Evolutionary conservation across 352 stramenopile species (phyloP).

Genomic region (Phytophthora syringae): DNA sequence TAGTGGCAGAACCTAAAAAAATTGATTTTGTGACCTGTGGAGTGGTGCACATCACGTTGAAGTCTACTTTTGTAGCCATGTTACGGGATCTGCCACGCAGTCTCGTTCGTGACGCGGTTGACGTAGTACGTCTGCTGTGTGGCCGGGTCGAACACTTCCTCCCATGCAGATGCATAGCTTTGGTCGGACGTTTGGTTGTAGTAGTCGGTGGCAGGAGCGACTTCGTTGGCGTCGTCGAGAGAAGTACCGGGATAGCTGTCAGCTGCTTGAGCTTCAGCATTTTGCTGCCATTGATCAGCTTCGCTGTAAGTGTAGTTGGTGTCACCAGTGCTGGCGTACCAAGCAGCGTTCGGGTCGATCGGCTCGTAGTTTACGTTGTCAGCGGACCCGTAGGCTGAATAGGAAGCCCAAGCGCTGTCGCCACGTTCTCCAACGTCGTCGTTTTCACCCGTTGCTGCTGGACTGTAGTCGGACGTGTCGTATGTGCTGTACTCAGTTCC

Average conservation of each 20-base stretch:
- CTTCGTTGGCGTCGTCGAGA: conserved; percentile 21
- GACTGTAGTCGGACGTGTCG: conserved; percentile 26
- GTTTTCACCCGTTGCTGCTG: conserved; percentile 14
- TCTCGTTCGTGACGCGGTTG: conserved; percentile 68
- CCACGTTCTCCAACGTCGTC: conserved; percentile 6
- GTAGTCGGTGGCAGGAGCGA: conserved; percentile 1
- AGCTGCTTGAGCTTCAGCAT: neutral
- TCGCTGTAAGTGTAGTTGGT: neutral
- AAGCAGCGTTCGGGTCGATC: conserved; percentile 11
- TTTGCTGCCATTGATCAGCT: conserved; percentile 16
- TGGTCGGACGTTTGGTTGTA: conserved; percentile 3
- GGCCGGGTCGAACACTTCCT: conserved; percentile 70
- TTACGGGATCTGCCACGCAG: conserved; percentile 51
- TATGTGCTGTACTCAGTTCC: conserved; percentile 37
- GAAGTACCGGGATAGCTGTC: neutral
- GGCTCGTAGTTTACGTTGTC: conserved; percentile 3
- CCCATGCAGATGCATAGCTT: conserved; percentile 36
- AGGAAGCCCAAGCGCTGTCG: conserved; percentile 17
- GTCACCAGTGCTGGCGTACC: neutral
- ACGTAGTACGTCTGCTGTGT: conserved; percentile 66
- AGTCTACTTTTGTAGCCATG: conserved; percentile 18
- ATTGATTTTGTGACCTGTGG: neutral
- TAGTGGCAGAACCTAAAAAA: no score
- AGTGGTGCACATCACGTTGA: neutral
- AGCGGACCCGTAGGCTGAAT: neutral